Evolutionary conservation across 371 early-diverging fungal genomes (phyloP), one percentile per base, ranked within the genome.

Genomic region (Lichtheimia corymbifera): DNA sequence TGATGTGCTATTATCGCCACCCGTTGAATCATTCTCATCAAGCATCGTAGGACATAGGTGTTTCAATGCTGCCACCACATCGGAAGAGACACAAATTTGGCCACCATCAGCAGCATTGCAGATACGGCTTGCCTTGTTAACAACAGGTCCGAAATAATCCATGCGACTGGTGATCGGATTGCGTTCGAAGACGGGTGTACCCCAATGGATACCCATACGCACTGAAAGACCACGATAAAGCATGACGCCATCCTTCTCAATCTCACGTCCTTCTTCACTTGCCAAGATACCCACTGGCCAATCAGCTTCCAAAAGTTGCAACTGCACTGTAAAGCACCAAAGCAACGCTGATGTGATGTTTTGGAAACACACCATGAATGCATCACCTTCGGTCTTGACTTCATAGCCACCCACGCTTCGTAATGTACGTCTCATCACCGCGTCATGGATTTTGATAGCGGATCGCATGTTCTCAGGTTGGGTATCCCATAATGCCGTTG

Each of bases 351-450:
- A 84, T 4, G 91, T 80, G 2, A 92, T 88, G 51, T 93, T 89
- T 27, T 92, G 89, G 76, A 97, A 97, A 58, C 90, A 90, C 28
- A 95, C 94, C 93, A 96, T 95, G 68, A 97, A 92, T 2, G 95
- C 95, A 68, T 97, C 97, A 42, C 97, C 97, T 82, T 97, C 97
- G 3, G 96, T 97, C 72, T 97, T 97, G 53, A 97, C 97, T 70
- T 97, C 97, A 67, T 97, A 97, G n/a, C 97, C 97, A 35, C 95
- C 94, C 44, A 90, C 86, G 40, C 83, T 84, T 45, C 91, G 82
- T 50, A 97, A 78, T 40, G 90, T 85, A 49, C 90, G 83, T 9
- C 97, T 83, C 93, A 97, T 93, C 4, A 90, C 83, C 14, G 70
- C 65, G 71, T 95, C 94, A 72, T 97, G 97, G 24, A 89, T 86